Evolutionary conservation across 345 rosid genomes (phyloP).

Genomic region (Hirschfeldia incana): DNA sequence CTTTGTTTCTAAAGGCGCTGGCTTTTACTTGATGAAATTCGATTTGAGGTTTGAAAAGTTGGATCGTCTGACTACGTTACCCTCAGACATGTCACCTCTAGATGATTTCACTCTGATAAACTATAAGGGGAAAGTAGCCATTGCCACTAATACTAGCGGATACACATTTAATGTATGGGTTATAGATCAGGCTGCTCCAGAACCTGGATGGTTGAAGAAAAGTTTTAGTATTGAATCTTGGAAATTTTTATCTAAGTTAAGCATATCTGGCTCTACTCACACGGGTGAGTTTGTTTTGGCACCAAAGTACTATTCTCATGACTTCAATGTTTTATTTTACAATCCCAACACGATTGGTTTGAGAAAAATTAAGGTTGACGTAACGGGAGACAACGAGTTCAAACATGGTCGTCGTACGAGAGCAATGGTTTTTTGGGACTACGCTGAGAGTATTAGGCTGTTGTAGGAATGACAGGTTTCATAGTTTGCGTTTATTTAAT

Average conservation of each 20-base stretch:
- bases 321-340: background rate
- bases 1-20: background rate
- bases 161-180: slow-evolving; percentile 6
- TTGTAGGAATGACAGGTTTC: background rate
- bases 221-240: background rate
- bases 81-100: background rate
- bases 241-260: background rate
- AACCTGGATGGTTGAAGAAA: background rate
- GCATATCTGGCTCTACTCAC: background rate
- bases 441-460: background rate
- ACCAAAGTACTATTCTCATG: background rate
- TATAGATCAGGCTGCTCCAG: background rate
- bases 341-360: background rate
- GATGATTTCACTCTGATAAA: background rate
- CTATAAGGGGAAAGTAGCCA: slow-evolving; percentile 14
- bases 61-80: background rate
- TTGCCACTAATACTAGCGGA: background rate
- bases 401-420: background rate
- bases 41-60: slow-evolving; percentile 3
- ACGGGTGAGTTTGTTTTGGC: background rate
- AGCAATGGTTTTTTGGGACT: background rate
- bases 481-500: background rate
- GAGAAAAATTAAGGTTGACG: background rate
- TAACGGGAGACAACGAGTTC: background rate
- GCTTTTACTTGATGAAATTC: background rate